Evolutionary conservation across 352 stramenopile genomes (phyloP), one percentile per base, ranked within the genome.

Genomic region (Phytophthora idaei): DNA sequence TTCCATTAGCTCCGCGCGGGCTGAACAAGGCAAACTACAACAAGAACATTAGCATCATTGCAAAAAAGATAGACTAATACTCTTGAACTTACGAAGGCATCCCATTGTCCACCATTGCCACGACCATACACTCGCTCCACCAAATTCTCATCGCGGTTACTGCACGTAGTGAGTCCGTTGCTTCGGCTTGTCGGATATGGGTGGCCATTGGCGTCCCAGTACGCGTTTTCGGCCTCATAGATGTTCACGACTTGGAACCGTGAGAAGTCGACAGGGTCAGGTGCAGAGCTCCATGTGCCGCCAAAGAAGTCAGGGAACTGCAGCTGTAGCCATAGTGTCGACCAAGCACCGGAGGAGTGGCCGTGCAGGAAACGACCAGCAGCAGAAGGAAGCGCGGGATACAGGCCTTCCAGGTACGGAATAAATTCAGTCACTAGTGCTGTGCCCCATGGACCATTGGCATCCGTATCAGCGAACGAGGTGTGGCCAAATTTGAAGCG

Each of bases 401-500:
- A 90, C 44, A 78, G 76, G 9, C 63, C 81, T 61, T 93, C 82
- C 1, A 93, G 47, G 55, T 73, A 84, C 29, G 85, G 85, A 25
- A 93, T 86, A 54, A 93, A 88, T 57, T 93, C 85, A 0, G 78
- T 71, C 21, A 90, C 81, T 31, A 93, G 61, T 12, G 85, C 82
- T 15, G 85, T 85, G 0, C 77, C 82, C 85, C 85, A 93, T 1
- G 85, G 85, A 12, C 85, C 85, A 53, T 87, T 93, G 1, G 63
- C 53, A 6, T 87, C 85, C 2, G 74, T 80, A 57, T 93, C 85
- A 3, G 82, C 81, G 47, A 90, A 93, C 44, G 85, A 93, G 4
- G 85, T 91, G 73, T 93, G 85, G 3, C 85, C 85, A 61, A 85
- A 93, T 57, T 85, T 88, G 61, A 87, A 87, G 15, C 85, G 85